Evolutionary conservation across 139 green algal species (phyloP).

Genomic region (Bryopsis sp.): DNA sequence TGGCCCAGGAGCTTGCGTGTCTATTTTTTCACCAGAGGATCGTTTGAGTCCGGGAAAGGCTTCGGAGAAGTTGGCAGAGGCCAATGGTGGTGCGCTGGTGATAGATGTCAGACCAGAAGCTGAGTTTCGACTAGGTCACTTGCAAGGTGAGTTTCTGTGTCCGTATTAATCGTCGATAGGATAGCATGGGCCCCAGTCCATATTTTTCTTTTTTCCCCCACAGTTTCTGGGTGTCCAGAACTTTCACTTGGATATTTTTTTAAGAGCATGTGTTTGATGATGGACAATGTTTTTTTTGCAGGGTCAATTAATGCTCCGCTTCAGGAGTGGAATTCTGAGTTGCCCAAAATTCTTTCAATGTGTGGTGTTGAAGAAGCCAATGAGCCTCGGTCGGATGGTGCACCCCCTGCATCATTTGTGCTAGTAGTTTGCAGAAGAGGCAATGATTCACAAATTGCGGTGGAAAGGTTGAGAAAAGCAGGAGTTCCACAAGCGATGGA

Average conservation of each 20-base stretch:
- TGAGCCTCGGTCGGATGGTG: background rate
- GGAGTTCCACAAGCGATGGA: constrained; percentile 57
- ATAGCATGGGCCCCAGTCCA: no score
- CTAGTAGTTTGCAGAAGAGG: constrained; percentile 83
- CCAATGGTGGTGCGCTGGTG: constrained; percentile 20
- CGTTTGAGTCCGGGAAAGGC: background rate
- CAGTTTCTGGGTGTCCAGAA: no score
- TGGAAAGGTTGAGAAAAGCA: constrained; percentile 42
- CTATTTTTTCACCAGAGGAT: background rate
- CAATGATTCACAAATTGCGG: constrained; percentile 87
- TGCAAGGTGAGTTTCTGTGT: constrained; percentile 39
- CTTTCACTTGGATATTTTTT: no score
- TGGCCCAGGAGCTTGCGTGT: background rate
- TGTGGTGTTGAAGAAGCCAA: background rate
- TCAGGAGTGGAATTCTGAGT: background rate
- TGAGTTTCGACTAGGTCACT: constrained; percentile 55
- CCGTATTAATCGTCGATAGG: constrained; percentile 41
- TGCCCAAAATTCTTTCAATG: background rate
- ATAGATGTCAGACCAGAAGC: constrained; percentile 67
- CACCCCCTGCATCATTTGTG: constrained; percentile 23
- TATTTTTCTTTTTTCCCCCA: no score
- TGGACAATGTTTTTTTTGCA: constrained; percentile 26
- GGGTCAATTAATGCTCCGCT: background rate
- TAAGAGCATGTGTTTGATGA: constrained; percentile 21
- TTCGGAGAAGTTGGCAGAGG: background rate